Evolutionary conservation across 1,139 yeast genomes (phyloP).

Genomic region (Diutina ranongensis): DNA sequence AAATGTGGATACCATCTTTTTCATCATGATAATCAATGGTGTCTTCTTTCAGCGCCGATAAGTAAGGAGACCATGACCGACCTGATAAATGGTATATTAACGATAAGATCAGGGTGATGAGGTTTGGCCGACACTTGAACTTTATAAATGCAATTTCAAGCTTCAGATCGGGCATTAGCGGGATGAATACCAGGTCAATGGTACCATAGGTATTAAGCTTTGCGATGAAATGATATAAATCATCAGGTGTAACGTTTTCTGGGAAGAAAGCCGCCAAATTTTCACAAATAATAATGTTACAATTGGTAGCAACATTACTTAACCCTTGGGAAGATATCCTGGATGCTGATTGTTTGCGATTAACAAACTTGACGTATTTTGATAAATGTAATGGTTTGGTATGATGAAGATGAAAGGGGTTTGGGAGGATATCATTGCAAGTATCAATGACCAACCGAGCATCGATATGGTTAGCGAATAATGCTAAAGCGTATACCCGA

Average conservation of each 20-base stretch:
- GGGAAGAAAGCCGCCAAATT: constrained; percentile 27
- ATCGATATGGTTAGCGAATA: neutral
- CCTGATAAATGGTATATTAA: constrained; percentile 19
- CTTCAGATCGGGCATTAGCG: constrained; percentile 15
- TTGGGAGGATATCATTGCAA: neutral
- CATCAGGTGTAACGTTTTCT: constrained; percentile 10
- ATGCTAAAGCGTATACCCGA: neutral
- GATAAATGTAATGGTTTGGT: neutral
- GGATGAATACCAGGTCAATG: constrained; percentile 35
- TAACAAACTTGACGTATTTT: neutral
- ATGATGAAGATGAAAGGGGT: neutral
- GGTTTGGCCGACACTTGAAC: constrained; percentile 11
- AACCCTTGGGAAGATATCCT: neutral
- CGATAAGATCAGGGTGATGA: constrained; percentile 14
- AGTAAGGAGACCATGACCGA: neutral
- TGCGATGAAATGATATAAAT: constrained; percentile 16
- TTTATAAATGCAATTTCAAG: constrained; percentile 22
- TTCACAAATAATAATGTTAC: constrained; percentile 25
- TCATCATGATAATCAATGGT: constrained; percentile 6
- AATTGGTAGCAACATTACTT: neutral
- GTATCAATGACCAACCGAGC: neutral
- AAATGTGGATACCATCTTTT: constrained; percentile 14
- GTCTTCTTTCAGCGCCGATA: constrained; percentile 11
- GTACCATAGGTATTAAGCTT: constrained; percentile 27
- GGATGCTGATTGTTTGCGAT: too few species aligned